A percentile compares a stretch with the other conserved stretches of the same genome.
These are phyloP conservation scores for Trichoderma sp. DNA, from an alignment of 2,329 filamentous ascomycete species.

Conservation along the genomic window DNA sequence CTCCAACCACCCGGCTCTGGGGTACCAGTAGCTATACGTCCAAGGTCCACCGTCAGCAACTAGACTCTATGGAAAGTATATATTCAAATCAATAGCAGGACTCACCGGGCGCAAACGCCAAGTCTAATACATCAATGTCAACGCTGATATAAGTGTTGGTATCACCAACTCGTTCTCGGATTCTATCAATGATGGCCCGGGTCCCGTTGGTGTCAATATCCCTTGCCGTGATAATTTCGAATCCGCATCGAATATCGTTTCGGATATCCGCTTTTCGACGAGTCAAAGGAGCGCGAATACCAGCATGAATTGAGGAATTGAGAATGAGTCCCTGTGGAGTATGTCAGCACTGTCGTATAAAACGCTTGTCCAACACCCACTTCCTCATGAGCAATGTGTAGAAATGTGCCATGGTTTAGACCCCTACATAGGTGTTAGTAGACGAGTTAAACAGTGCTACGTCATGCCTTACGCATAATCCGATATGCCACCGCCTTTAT, in stretches of 20 bases:
- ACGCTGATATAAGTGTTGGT: conserved; percentile 73
- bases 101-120: conserved; percentile 43
- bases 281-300: conserved; percentile 73
- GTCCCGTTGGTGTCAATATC: conserved; percentile 80
- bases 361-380: background rate
- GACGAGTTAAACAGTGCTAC: background rate
- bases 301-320: conserved; percentile 76
- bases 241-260: conserved; percentile 34
- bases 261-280: conserved; percentile 43
- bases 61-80: background rate
- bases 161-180: conserved; percentile 70
- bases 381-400: conserved; percentile 36
- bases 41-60: background rate
- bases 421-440: conserved; percentile 20
- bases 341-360: background rate
- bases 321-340: conserved; percentile 57
- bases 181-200: conserved; percentile 65
- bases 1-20: conserved; percentile 88
- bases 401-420: conserved; percentile 36
- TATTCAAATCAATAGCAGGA: background rate
- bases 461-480: conserved; percentile 30
- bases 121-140: conserved; percentile 83
- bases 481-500: conserved; percentile 32
- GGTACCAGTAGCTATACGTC: conserved; percentile 70
- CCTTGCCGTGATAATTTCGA: conserved; percentile 32